Percentiles rank a stretch among this genome's conserved stretches.
These are phyloP conservation scores for Apiotrichum mycotoxinovorans DNA, from an alignment of 1,284 basidiomycete genomes.

Conservation along the genomic window DNA sequence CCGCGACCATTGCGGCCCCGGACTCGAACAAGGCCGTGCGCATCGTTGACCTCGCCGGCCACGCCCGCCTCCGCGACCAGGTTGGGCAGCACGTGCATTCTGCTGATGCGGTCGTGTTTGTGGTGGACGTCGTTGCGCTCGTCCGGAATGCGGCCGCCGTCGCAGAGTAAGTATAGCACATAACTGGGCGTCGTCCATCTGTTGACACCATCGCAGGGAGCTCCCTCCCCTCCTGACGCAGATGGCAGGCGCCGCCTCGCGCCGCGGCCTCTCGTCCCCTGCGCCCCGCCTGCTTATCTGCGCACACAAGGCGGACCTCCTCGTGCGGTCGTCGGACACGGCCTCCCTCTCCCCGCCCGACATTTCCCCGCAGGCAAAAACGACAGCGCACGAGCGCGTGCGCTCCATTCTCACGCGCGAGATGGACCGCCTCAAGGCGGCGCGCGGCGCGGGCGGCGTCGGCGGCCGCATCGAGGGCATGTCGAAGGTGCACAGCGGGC, in stretches of 20 bases:
- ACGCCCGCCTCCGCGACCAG: slow-evolving; percentile 45
- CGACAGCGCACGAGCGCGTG: slow-evolving; percentile 36
- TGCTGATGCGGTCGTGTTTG: slow-evolving; percentile 42
- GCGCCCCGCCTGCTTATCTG: slow-evolving; percentile 41
- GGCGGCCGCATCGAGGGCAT: slow-evolving; percentile 47
- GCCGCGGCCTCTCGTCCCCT: slow-evolving; percentile 19
- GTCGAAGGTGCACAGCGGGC: slow-evolving; percentile 27
- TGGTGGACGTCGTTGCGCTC: slow-evolving; percentile 42
- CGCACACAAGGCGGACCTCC: slow-evolving; percentile 46
- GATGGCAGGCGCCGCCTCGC: slow-evolving; percentile 29
- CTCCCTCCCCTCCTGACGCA: slow-evolving; percentile 41
- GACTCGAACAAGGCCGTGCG: slow-evolving; percentile 24
- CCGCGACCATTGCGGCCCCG: slow-evolving; percentile 30
- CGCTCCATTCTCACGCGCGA: slow-evolving; percentile 44
- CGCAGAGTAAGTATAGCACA: slow-evolving; percentile 47
- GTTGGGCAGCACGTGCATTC: slow-evolving; percentile 30
- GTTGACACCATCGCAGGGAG: slow-evolving; percentile 33
- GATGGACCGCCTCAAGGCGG: slow-evolving; percentile 45
- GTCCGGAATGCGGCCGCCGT: slow-evolving; percentile 40
- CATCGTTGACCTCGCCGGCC: slow-evolving; percentile 48
- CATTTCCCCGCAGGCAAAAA: slow-evolving; percentile 22
- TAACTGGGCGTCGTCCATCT: too few species aligned
- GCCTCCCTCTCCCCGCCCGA: slow-evolving; percentile 23
- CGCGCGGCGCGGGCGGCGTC: slow-evolving; percentile 28
- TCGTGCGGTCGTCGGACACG: slow-evolving; percentile 22